Evolutionary conservation across 2,329 filamentous ascomycete species (phyloP).

Genomic region (Lecanicillium sp.): DNA sequence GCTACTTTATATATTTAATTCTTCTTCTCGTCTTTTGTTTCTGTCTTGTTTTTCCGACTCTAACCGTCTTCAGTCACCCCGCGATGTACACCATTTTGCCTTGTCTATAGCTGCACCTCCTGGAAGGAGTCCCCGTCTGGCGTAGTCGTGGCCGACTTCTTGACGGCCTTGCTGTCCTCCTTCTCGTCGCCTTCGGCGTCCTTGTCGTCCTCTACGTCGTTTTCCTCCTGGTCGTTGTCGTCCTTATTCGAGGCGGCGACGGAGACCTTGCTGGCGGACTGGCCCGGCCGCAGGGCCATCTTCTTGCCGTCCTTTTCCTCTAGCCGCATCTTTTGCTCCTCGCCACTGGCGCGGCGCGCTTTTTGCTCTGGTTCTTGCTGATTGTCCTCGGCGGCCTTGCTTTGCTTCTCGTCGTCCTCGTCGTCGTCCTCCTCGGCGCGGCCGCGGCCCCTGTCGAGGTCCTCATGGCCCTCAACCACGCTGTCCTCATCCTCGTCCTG

Average conservation of each 20-base stretch:
- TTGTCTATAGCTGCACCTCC: slow-evolving; percentile 50
- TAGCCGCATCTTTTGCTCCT: slow-evolving; percentile 51
- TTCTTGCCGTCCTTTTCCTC: slow-evolving; percentile 52
- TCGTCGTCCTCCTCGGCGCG: slow-evolving; percentile 23
- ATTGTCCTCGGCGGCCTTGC: slow-evolving; percentile 19
- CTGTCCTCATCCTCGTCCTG: slow-evolving; percentile 19
- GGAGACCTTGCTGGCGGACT: slow-evolving; percentile 18
- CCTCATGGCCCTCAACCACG: slow-evolving; percentile 18
- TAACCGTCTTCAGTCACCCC: too few relatives aligned
- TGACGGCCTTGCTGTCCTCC: slow-evolving; percentile 22
- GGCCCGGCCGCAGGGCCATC: slow-evolving; percentile 40
- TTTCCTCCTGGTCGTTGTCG: slow-evolving; percentile 26
- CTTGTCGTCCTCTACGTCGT: slow-evolving; percentile 24
- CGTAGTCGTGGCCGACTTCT: slow-evolving; percentile 40
- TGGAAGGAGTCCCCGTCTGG: slow-evolving; percentile 57
- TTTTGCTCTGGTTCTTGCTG: slow-evolving; percentile 32
- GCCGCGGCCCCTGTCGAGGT: slow-evolving; percentile 17
- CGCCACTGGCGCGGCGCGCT: slow-evolving; percentile 24
- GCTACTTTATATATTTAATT: background rate
- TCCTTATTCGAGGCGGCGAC: slow-evolving; percentile 21
- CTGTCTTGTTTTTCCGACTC: too few relatives aligned
- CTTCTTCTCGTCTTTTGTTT: too few relatives aligned
- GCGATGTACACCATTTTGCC: too few relatives aligned
- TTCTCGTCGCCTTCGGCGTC: slow-evolving; percentile 29
- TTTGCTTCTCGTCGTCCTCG: slow-evolving; percentile 12